These are phyloP conservation scores for Wickerhamiella azyma DNA, from an alignment of 805 yeast genomes.

Conservation along the genomic window DNA sequence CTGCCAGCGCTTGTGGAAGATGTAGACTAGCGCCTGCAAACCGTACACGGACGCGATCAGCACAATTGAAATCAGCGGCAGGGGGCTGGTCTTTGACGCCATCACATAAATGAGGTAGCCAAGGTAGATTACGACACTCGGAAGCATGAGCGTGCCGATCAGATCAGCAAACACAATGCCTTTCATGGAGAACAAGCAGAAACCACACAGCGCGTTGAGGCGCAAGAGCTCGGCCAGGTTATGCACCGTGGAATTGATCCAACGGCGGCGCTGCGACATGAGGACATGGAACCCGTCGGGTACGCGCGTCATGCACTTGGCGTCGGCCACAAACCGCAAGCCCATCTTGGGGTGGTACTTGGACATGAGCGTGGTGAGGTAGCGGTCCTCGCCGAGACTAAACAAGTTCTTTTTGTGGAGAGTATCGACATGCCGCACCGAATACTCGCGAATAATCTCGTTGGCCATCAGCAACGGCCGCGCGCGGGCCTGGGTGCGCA, in stretches of 20 bases:
- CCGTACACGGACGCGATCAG: constrained; percentile 46
- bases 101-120: constrained; percentile 39
- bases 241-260: constrained; percentile 57
- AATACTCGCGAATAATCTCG: constrained; percentile 44
- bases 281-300: constrained; percentile 44
- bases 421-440: constrained; percentile 43
- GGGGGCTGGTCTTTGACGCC: constrained; percentile 37
- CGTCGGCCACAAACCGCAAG: constrained; percentile 43
- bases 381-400: constrained; percentile 50
- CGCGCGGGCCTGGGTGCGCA: constrained; percentile 33
- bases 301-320: constrained; percentile 43
- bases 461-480: constrained; percentile 47
- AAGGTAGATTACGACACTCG: constrained; percentile 43
- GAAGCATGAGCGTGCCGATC: constrained; percentile 44
- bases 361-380: constrained; percentile 43
- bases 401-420: constrained; percentile 48
- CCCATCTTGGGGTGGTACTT: constrained; percentile 43
- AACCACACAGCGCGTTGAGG: constrained; percentile 47
- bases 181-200: constrained; percentile 47
- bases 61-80: constrained; percentile 39
- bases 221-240: constrained; percentile 44
- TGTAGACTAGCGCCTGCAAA: constrained; percentile 44
- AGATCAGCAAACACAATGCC: constrained; percentile 44
- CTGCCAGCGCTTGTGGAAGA: constrained; percentile 32
- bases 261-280: constrained; percentile 51